Conservation (phyloP, 495 filamentous ascomycete species). For the Tuber calosporum region DNA sequence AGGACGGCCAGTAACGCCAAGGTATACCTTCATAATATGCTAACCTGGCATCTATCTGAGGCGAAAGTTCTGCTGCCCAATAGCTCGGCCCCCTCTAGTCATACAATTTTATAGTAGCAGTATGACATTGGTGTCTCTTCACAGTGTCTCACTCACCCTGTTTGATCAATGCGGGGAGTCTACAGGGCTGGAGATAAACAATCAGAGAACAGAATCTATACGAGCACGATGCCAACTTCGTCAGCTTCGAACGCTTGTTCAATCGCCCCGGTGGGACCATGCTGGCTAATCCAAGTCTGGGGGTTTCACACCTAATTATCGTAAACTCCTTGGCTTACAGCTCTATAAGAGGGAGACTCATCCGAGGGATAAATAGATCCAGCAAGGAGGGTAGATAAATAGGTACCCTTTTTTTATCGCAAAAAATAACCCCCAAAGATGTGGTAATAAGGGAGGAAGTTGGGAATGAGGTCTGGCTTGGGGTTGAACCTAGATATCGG, state of each 20-base stretch:
- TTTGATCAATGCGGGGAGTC: background rate
- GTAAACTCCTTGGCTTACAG: background rate
- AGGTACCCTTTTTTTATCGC: background rate
- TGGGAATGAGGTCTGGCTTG: slow-evolving; percentile 23
- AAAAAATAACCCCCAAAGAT: background rate
- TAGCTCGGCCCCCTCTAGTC: background rate
- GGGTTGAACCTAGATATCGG: slow-evolving; percentile 34
- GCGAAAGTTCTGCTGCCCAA: background rate
- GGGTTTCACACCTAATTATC: background rate
- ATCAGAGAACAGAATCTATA: background rate
- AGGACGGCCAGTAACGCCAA: background rate
- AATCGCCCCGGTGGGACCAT: background rate
- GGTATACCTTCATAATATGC: background rate
- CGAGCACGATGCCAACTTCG: background rate
- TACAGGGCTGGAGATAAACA: background rate
- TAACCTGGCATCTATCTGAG: background rate
- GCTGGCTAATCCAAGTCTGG: background rate
- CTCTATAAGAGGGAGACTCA: background rate
- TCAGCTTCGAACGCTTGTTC: background rate
- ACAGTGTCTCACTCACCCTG: background rate
- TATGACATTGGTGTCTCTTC: background rate
- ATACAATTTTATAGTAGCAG: background rate
- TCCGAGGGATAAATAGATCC: background rate
- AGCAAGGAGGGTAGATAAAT: background rate
- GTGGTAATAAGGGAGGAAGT: background rate